Evolutionary conservation across 2,329 filamentous ascomycete species (phyloP), one percentile per base, ranked within the genome.

Genomic region (Aureobasidium zeae): DNA sequence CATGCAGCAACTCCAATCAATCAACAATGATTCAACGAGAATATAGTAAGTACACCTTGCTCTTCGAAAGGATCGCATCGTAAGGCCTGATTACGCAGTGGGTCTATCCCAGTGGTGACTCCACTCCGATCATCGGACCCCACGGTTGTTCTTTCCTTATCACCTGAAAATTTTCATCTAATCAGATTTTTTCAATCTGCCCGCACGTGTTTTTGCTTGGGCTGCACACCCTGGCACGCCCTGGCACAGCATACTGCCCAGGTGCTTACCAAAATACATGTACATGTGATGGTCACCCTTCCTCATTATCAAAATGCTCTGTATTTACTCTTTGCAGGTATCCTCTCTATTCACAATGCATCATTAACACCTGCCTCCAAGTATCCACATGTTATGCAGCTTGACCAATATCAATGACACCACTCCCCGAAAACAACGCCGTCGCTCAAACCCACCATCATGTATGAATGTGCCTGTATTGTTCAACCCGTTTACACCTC

Each of bases 401-500:
- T 15, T 31, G 28, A 31, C 37, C 28, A 24, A 39, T 22, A 30
- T 8, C 15, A 41, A 41, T 39, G 28, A 41, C 28, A 19, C 36
- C 24, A 11, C 16, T 41, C 46, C n/a, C n/a, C n/a, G n/a, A n/a
- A n/a, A 29, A 21, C 13, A 48, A 48, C 46, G 46, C 46, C 46
- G n/a, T 36, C 46, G 46, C 46, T 48, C 12, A 25, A 34, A 48
- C 15, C 26, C 25, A n/a, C n/a, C n/a, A n/a, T n/a, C n/a, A n/a
- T n/a, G n/a, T n/a, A n/a, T n/a, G n/a, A n/a, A n/a, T n/a, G n/a
- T n/a, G n/a, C n/a, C n/a, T n/a, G 41, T 25, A 10, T 19, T 13
- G n/a, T 11, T 2, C 4, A 11, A 5, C n/a, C 8, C 22, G 12
- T 34, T 15, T 32, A 37, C 15, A 32, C 56, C 6, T 66, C 68